Base-by-base conservation (phyloP, 2,329 filamentous ascomycete genomes). In the Tolypocladium album region DNA sequence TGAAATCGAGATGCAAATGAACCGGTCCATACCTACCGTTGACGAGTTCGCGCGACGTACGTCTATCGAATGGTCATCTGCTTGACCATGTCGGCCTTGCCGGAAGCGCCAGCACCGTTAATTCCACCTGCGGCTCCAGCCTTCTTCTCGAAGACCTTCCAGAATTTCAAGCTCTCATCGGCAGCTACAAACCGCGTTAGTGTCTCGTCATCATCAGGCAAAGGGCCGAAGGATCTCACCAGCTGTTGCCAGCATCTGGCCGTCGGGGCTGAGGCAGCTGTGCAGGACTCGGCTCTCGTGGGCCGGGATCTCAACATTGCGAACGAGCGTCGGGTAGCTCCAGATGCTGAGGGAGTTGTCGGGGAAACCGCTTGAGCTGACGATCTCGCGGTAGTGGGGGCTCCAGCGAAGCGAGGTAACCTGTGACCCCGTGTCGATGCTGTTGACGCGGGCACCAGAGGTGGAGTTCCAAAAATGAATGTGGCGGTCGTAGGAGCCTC, bases 391-490 rank as follows among this genome's bases (percentile, higher is more conserved):
- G 83, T 97, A 96, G 76, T 91, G 88, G 63, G 92, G 91, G 82
- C 90, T 96, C 94, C 94, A 99, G 69, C 92, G 88, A 60, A 99
- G 85, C 68, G 89, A 94, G 66, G 94, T 99, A 61, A 99, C 95
- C 76, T 99, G 94, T 55, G 92, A 96, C 62, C 94, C 94, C 47
- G 94, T 97, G 75, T 97, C 92, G 75, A 99, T 97, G 83, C 91
- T 96, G 87, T 99, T 99, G 79, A 96, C 92, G 68, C 94, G 90
- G 58, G 94, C 93, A 62, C 94, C 94, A 5, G 93, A 96, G 27
- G 94, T 97, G 55, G 92, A 95, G 83, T 99, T 99, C 94, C 94
- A 99, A 85, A 99, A 99, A 81, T 99, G 94, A 75, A 99, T 99
- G 78, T 97, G 90, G 67, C 92, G 89, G 74, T 99, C 94, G 75